Percentiles rank a stretch among this genome's conserved stretches.
Evolutionary conservation across 768 basidiomycete genomes (phyloP).

Genomic region (Termitomyces sp.): DNA sequence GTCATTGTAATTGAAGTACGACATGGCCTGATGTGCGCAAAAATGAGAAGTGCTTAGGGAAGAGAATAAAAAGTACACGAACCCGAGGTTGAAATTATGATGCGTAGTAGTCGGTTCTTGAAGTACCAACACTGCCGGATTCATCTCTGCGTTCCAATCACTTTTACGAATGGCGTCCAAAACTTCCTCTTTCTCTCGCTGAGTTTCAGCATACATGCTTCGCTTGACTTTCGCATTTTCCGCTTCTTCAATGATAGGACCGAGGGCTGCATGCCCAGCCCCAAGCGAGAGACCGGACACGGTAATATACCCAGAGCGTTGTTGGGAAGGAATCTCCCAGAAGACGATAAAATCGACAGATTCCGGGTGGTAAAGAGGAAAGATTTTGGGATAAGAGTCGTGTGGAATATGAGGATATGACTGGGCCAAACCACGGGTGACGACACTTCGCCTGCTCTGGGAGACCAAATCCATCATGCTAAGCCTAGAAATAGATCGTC

Average conservation of each 20-base stretch:
- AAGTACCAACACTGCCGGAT: conserved; percentile 58
- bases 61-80: conserved; percentile 20
- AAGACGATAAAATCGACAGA: conserved; percentile 69
- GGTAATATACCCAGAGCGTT: conserved; percentile 55
- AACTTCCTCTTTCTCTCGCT: conserved; percentile 61
- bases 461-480: conserved; percentile 43
- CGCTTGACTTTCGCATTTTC: conserved; percentile 64
- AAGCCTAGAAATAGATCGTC: conserved; percentile 18
- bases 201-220: conserved; percentile 90
- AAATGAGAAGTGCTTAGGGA: neutral
- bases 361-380: conserved; percentile 75
- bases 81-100: conserved; percentile 74
- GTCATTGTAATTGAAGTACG: conserved; percentile 46
- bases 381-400: conserved; percentile 48
- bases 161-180: conserved; percentile 60
- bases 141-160: conserved; percentile 76
- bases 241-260: conserved; percentile 51
- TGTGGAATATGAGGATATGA: conserved; percentile 54
- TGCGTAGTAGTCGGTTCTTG: conserved; percentile 33
- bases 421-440: conserved; percentile 27
- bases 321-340: conserved; percentile 64
- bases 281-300: conserved; percentile 59
- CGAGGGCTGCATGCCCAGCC: conserved; percentile 61
- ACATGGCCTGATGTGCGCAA: conserved; percentile 40
- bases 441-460: conserved; percentile 39